These are phyloP conservation scores for Xylaria intraflava DNA, from an alignment of 495 filamentous ascomycete species.

Conservation along the genomic window DNA sequence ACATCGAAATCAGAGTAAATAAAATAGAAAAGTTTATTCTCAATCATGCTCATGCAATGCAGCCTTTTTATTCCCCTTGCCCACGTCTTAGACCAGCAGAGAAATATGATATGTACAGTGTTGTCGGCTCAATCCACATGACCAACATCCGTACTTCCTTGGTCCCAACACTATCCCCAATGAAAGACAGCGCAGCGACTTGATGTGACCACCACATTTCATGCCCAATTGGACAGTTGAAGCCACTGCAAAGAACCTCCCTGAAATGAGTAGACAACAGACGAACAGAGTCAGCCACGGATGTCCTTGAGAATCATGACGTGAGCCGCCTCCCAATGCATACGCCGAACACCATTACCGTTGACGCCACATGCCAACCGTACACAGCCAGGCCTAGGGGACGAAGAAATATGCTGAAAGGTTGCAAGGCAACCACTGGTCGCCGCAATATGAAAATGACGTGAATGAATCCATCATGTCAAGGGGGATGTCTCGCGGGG, in stretches of 20 bases:
- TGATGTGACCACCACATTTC: neutral
- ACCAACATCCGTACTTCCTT: neutral
- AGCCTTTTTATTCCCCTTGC: constrained; percentile 5
- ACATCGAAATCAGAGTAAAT: neutral
- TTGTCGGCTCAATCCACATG: neutral
- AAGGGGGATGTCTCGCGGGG: neutral
- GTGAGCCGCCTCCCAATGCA: constrained; percentile 9
- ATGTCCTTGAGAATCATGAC: constrained; percentile 9
- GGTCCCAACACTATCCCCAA: neutral
- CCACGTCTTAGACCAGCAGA: constrained; percentile 4
- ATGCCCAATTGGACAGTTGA: neutral
- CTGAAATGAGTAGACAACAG: neutral
- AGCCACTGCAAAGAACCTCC: neutral
- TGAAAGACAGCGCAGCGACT: constrained; percentile 6
- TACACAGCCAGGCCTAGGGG: constrained; percentile 2
- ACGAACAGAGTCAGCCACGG: neutral
- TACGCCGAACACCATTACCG: constrained; percentile 11
- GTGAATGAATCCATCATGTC: neutral
- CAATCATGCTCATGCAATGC: neutral
- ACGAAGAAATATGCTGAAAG: constrained; percentile 2
- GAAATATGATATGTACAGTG: constrained; percentile 9
- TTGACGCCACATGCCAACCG: constrained; percentile 8
- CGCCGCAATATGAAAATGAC: neutral
- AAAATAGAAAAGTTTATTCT: neutral
- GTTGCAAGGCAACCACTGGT: constrained; percentile 4